phyloP scores from a whole-genome alignment of 208 protist species.

The Wallacemonas collosoma region DNA sequence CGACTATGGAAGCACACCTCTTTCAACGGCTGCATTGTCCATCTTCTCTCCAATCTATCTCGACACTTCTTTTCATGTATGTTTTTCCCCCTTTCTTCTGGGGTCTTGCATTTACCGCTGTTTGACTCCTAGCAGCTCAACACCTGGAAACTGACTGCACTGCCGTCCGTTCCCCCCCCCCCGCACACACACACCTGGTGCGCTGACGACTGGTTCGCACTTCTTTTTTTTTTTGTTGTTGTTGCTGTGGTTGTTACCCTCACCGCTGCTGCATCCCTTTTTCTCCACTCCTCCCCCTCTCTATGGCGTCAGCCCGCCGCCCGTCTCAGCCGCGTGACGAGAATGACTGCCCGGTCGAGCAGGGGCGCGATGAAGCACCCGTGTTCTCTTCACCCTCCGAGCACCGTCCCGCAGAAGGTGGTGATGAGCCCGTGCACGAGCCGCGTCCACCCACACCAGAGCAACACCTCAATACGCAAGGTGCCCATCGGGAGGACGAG shows the following conservation, averaged over 20 bases:
- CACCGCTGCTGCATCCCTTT: too few relatives aligned
- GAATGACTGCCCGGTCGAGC: conserved; percentile 9
- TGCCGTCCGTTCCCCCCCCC: too few relatives aligned
- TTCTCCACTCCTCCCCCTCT: too few relatives aligned
- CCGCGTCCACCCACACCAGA: conserved; percentile 3
- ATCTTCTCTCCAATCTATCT: too few relatives aligned
- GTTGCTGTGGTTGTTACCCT: too few relatives aligned
- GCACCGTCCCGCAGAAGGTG: neutral
- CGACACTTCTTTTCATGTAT: neutral
- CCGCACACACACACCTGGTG: too few relatives aligned
- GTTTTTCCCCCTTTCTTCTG: neutral
- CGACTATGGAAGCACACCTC: too few relatives aligned
- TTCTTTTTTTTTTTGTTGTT: too few relatives aligned
- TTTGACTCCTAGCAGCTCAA: neutral
- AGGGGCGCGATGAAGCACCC: neutral
- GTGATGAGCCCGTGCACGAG: conserved; percentile 1
- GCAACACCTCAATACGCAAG: conserved; percentile 3
- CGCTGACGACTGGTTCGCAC: too few relatives aligned
- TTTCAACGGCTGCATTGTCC: too few relatives aligned
- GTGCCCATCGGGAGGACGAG: neutral
- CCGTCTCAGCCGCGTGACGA: neutral
- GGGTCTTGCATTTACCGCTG: neutral
- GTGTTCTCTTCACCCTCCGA: conserved; percentile 10
- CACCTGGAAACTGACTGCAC: too few relatives aligned
- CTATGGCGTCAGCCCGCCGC: too few relatives aligned